Evolutionary conservation across 371 early-diverging fungal genomes (phyloP).

Genomic region (Mycotypha africana): DNA sequence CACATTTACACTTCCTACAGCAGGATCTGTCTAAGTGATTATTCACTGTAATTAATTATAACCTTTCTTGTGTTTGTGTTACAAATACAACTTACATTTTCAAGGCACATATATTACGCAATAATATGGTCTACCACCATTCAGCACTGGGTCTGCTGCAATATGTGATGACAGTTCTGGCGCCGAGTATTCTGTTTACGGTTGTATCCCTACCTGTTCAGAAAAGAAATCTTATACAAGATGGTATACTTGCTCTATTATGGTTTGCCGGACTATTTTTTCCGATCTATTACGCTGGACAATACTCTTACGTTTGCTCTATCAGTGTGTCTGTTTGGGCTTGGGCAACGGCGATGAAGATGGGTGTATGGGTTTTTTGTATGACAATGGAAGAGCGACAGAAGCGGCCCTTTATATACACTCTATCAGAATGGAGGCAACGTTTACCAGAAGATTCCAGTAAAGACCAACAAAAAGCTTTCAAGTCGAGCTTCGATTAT

Average conservation of each 20-base stretch:
- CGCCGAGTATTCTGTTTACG: constrained; percentile 22
- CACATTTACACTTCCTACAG: too few relatives aligned
- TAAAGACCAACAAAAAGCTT: neutral
- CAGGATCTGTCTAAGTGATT: too few relatives aligned
- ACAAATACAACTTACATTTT: too few relatives aligned
- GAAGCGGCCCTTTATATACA: constrained; percentile 18
- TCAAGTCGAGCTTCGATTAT: neutral
- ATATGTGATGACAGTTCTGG: constrained; percentile 10
- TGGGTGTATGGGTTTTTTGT: constrained; percentile 37
- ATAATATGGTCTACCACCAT: too few relatives aligned
- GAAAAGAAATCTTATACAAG: constrained; percentile 10
- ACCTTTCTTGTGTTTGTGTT: too few relatives aligned
- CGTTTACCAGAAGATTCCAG: too few relatives aligned
- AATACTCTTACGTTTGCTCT: constrained; percentile 8
- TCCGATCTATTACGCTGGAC: constrained; percentile 27
- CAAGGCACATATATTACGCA: too few relatives aligned
- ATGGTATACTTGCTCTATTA: constrained; percentile 5
- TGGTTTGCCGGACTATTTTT: constrained; percentile 20
- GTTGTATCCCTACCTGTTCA: constrained; percentile 23
- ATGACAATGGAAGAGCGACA: constrained; percentile 32
- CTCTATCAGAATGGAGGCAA: constrained; percentile 30
- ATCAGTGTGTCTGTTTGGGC: constrained; percentile 19
- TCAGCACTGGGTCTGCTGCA: constrained; percentile 9
- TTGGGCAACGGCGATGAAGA: constrained; percentile 34
- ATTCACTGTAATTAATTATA: too few relatives aligned